Percentiles rank a stretch among this genome's conserved stretches.
Conservation (phyloP, 352 stramenopile species). For the Phytopythium litorale region DNA sequence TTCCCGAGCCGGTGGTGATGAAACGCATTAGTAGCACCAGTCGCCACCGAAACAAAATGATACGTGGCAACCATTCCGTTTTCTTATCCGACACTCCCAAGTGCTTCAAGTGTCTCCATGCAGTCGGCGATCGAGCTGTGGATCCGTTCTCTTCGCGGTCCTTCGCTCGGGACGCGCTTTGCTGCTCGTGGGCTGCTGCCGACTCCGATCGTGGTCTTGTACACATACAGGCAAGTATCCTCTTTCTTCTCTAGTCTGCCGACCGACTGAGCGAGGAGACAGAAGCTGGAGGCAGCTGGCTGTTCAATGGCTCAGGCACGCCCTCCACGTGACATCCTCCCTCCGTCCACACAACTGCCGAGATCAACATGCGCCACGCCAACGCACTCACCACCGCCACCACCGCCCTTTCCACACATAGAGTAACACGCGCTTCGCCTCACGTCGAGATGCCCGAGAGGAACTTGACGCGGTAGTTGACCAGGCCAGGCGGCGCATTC, state of each 20-base stretch:
- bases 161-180: slow-evolving; percentile 1
- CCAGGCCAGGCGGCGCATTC: slow-evolving; percentile 55
- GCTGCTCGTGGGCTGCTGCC: background rate
- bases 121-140: background rate
- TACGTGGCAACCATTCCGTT: background rate
- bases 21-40: background rate
- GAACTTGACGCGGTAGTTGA: slow-evolving; percentile 80
- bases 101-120: background rate
- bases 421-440: slow-evolving; percentile 11
- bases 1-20: background rate
- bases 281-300: background rate
- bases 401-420: background rate
- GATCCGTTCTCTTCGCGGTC: background rate
- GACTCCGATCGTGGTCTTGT: background rate
- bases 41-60: background rate
- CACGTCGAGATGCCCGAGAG: slow-evolving; percentile 62
- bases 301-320: background rate
- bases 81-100: background rate
- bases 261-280: background rate
- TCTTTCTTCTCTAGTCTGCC: background rate
- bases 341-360: background rate
- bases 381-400: background rate
- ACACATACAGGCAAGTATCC: background rate
- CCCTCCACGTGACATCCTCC: background rate
- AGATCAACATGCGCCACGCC: background rate